Evolutionary conservation across 2,329 filamentous ascomycete genomes (phyloP).

Genomic region (Colletotrichum acutatum): DNA sequence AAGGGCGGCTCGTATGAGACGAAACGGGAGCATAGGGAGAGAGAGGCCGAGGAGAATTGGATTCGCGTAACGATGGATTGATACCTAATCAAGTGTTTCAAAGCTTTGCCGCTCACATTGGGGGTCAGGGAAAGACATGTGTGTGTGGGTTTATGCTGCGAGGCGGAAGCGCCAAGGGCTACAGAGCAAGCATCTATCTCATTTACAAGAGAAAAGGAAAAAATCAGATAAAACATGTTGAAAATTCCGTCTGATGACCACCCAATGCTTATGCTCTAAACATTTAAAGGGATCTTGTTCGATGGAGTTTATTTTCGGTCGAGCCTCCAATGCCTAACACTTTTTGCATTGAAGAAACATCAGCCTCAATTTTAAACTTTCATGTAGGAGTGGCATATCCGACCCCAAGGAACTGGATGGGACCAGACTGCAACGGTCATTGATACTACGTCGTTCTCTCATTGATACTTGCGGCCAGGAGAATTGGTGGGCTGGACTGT

Average conservation of each 20-base stretch:
- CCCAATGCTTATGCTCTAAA: not conserved
- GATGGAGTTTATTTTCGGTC: not conserved
- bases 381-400: not conserved
- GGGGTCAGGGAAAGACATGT: conserved; percentile 12
- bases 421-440: not conserved
- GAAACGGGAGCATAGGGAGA: conserved; percentile 31
- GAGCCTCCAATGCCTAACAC: not conserved
- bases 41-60: conserved; percentile 20
- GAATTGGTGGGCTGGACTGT: not conserved
- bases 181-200: conserved; percentile 10
- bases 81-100: conserved; percentile 32
- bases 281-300: not conserved
- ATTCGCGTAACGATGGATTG: conserved; percentile 26
- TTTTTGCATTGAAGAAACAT: conserved; percentile 15
- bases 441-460: no score
- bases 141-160: not conserved
- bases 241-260: conserved; percentile 9
- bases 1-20: conserved; percentile 23
- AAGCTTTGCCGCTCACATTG: conserved; percentile 23
- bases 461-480: no score
- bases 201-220: conserved; percentile 10
- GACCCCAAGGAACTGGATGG: not conserved
- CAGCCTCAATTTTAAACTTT: not conserved
- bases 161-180: not conserved
- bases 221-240: conserved; percentile 25